phyloP scores from a whole-genome alignment of 192 early-diverging fungal species.

The Backusella sp. region DNA sequence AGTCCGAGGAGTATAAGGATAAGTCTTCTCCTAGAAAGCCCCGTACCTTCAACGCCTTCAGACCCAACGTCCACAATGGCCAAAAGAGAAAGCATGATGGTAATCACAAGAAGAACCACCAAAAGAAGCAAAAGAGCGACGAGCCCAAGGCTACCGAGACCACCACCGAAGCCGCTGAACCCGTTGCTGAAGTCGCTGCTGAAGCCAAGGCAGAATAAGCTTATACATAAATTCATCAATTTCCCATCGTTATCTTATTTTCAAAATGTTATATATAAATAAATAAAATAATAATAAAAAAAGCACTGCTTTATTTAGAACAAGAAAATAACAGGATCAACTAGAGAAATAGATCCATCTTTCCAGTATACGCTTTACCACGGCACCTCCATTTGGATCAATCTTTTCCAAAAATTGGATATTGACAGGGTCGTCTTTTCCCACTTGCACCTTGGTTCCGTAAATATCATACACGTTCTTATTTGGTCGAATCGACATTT shows the following conservation, averaged over 20 bases:
- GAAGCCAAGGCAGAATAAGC: conserved; percentile 4
- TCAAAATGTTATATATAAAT: not conserved
- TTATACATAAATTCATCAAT: conserved; percentile 2
- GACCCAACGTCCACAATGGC: not conserved
- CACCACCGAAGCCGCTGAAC: not conserved
- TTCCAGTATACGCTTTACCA: conserved; percentile 34
- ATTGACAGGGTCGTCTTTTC: conserved; percentile 5
- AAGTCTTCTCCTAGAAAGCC: not conserved
- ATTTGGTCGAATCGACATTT: conserved; percentile 21
- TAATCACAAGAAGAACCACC: not conserved
- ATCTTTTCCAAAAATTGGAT: conserved; percentile 40
- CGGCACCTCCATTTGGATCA: conserved; percentile 33
- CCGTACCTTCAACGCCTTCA: conserved; percentile 27
- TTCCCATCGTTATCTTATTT: not conserved
- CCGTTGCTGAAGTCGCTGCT: not conserved
- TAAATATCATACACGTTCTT: not conserved
- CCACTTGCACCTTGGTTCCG: not conserved
- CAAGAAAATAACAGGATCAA: not conserved
- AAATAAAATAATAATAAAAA: conserved; percentile 10
- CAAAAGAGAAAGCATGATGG: conserved; percentile 9
- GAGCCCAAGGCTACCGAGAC: not conserved
- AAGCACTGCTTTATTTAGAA: not conserved
- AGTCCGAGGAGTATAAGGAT: conserved; percentile 26
- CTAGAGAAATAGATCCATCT: conserved; percentile 23
- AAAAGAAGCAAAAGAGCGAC: not conserved